phyloP scores from a whole-genome alignment of 805 yeast genomes.

The Kuraishia ogatae region DNA sequence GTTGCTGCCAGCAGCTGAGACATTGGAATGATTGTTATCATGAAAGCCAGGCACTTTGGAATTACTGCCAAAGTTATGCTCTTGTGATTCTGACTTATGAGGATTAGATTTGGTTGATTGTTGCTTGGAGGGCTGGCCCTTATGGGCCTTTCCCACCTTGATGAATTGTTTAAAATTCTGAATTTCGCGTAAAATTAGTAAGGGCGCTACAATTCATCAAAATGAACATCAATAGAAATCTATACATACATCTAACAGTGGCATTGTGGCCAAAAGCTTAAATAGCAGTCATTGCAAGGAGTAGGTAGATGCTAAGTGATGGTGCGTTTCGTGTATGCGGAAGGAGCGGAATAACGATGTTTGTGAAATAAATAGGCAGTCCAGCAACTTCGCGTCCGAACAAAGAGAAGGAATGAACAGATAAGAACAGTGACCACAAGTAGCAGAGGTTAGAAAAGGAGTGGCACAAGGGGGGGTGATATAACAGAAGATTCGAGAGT shows the following conservation, averaged over 20 bases:
- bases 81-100: not conserved
- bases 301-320: not conserved
- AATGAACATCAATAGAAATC: not conserved
- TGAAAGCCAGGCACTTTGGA: not conserved
- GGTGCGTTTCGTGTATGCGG: not conserved
- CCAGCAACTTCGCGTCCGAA: not conserved
- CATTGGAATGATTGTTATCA: not conserved
- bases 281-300: not conserved
- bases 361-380: not conserved
- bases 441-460: not conserved
- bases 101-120: not conserved
- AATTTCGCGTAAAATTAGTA: not conserved
- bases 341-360: not conserved
- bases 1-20: not conserved
- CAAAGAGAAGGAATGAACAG: not conserved
- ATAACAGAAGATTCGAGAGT: not conserved
- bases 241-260: not conserved
- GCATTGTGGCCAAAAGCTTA: not conserved
- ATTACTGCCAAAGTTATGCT: not conserved
- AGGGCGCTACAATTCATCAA: not conserved
- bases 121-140: not conserved
- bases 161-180: not conserved
- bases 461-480: not conserved
- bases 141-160: not conserved
- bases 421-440: not conserved